Percentiles rank a stretch among this genome's conserved stretches.
phyloP scores from a whole-genome alignment of 371 early-diverging fungal genomes.

The Mortierella sp. region DNA sequence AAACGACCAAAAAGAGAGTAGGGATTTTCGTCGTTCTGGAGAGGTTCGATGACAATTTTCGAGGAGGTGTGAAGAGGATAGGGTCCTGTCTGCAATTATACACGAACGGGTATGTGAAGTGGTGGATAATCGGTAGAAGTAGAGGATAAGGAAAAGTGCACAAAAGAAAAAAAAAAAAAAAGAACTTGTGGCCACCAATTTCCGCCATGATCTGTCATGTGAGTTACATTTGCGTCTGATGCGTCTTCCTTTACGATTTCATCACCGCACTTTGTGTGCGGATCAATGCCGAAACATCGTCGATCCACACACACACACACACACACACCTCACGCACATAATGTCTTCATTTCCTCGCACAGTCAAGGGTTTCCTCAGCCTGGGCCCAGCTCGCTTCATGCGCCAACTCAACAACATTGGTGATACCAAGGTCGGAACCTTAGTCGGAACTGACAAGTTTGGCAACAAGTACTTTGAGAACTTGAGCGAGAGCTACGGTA shows the following conservation, averaged over 20 bases:
- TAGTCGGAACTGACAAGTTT: slow-evolving; percentile 85
- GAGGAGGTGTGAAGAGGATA: too few relatives aligned
- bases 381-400: slow-evolving; percentile 70
- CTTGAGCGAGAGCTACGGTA: slow-evolving; percentile 85
- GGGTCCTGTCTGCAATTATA: too few relatives aligned
- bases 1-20: too few relatives aligned
- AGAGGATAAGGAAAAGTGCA: background rate
- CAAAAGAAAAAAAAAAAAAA: background rate
- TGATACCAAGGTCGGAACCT: slow-evolving; percentile 86
- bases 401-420: slow-evolving; percentile 80
- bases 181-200: too few relatives aligned
- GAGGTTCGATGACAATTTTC: too few relatives aligned
- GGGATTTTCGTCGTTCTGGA: too few relatives aligned
- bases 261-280: too few relatives aligned
- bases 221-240: too few relatives aligned
- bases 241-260: too few relatives aligned
- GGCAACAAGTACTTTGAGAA: slow-evolving; percentile 96
- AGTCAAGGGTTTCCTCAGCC: slow-evolving; percentile 66
- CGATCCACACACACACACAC: too few relatives aligned
- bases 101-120: background rate
- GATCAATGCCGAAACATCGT: too few relatives aligned
- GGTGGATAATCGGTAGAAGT: background rate
- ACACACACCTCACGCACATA: slow-evolving; percentile 1
- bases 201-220: too few relatives aligned
- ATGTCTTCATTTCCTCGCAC: slow-evolving; percentile 74